Percentiles rank a stretch among this genome's conserved stretches.
These are phyloP conservation scores for Gaeumannomyces sp. DNA, from an alignment of 2,329 filamentous ascomycete genomes.

Conservation along the genomic window DNA sequence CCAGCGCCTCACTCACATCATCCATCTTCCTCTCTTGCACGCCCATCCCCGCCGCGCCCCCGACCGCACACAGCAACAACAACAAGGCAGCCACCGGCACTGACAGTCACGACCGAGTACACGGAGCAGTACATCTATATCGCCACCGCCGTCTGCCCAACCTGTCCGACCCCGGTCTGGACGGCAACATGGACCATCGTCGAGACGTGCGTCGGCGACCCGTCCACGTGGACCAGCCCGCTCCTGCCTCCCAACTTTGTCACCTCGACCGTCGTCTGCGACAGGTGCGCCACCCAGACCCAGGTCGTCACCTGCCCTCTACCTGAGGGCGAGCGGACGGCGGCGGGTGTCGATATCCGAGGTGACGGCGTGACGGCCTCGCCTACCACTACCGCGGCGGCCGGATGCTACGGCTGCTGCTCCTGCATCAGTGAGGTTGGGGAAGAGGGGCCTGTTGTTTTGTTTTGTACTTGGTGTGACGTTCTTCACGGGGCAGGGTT, in stretches of 20 bases:
- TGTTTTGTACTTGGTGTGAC: constrained; percentile 10
- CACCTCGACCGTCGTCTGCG: constrained; percentile 15
- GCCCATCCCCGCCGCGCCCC: constrained; percentile 13
- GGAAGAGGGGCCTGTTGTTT: constrained; percentile 13
- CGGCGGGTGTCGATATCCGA: constrained; percentile 10
- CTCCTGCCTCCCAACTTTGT: constrained; percentile 18
- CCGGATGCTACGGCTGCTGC: constrained; percentile 2
- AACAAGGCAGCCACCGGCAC: constrained; percentile 3
- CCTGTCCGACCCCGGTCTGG: constrained; percentile 24
- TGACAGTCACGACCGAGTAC: constrained; percentile 22
- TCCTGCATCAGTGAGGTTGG: constrained; percentile 12
- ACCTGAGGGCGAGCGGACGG: constrained; percentile 9
- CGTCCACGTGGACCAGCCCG: constrained; percentile 35
- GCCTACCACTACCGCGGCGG: background rate
- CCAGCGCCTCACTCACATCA: constrained; percentile 22
- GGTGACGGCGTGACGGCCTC: constrained; percentile 16
- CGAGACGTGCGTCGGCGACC: constrained; percentile 32
- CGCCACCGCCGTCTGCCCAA: constrained; percentile 30
- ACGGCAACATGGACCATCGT: constrained; percentile 34
- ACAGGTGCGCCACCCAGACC: constrained; percentile 6
- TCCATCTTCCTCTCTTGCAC: constrained; percentile 26
- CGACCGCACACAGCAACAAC: constrained; percentile 8
- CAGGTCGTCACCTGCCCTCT: constrained; percentile 16
- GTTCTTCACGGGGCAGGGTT: too few relatives aligned
- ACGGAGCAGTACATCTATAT: constrained; percentile 33